phyloP scores from a whole-genome alignment of 1,284 basidiomycete species.

The Malassezia furfur region DNA sequence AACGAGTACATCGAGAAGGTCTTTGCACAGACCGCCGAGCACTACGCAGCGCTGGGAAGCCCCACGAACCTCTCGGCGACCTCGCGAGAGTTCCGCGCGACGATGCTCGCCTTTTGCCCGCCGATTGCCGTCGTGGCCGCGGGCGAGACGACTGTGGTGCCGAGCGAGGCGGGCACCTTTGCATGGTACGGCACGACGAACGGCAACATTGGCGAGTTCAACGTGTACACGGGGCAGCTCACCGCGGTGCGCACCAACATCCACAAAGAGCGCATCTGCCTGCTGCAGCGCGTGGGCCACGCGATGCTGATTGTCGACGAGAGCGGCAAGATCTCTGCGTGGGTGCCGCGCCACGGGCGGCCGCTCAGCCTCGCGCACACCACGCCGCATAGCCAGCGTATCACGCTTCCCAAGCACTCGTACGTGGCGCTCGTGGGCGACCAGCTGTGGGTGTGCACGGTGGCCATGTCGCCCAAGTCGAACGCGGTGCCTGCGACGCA shows the following conservation, averaged over 20 bases:
- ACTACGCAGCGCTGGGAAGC: conserved; percentile 7
- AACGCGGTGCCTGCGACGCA: conserved; percentile 13
- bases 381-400: conserved; percentile 37
- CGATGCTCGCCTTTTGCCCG: conserved; percentile 10
- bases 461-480: conserved; percentile 12
- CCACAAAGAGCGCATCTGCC: conserved; percentile 30
- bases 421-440: conserved; percentile 27
- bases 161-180: conserved; percentile 23
- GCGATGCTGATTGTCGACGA: conserved; percentile 41
- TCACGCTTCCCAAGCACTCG: conserved; percentile 34
- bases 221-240: conserved; percentile 25
- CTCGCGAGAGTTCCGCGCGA: conserved; percentile 12
- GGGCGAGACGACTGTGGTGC: background rate
- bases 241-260: conserved; percentile 23
- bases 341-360: conserved; percentile 24
- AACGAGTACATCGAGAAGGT: conserved; percentile 1
- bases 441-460: conserved; percentile 38
- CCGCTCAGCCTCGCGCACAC: conserved; percentile 23
- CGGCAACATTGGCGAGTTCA: conserved; percentile 40
- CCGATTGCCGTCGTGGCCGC: background rate
- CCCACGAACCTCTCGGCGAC: conserved; percentile 3
- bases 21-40: conserved; percentile 6
- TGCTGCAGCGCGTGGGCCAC: conserved; percentile 30
- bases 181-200: conserved; percentile 42
- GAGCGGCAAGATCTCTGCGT: conserved; percentile 41